These are phyloP conservation scores for Claviceps quebecensis DNA, from an alignment of 2,329 filamentous ascomycete species.

Conservation along the genomic window DNA sequence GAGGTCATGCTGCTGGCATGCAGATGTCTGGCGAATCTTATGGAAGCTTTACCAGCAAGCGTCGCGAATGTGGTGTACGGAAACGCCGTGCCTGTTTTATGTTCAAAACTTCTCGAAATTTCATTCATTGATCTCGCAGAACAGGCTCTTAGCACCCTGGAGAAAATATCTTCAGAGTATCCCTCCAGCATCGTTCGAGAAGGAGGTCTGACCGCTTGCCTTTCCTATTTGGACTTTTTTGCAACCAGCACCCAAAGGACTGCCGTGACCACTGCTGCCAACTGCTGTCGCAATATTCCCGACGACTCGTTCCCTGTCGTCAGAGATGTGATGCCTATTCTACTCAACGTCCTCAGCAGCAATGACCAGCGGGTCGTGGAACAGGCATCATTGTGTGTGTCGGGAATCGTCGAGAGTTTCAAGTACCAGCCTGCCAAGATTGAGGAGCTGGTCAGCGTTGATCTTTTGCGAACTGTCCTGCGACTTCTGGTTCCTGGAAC, in stretches of 20 bases:
- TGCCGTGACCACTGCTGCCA: conserved; percentile 91
- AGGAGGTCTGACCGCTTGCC: conserved; percentile 85
- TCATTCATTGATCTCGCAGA: conserved; percentile 95
- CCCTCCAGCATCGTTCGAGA: conserved; percentile 90
- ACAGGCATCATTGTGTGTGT: conserved; percentile 89
- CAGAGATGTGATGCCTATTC: conserved; percentile 88
- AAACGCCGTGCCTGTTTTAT: conserved; percentile 87
- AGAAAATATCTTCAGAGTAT: conserved; percentile 96
- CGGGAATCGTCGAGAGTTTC: conserved; percentile 93
- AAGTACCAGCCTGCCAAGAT: conserved; percentile 75
- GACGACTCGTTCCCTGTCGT: conserved; percentile 87
- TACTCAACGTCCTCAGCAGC: conserved; percentile 79
- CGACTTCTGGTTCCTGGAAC: conserved; percentile 83
- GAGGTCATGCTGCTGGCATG: conserved; percentile 97
- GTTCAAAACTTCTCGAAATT: conserved; percentile 89
- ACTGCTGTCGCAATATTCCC: conserved; percentile 93
- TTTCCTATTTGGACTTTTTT: conserved; percentile 95
- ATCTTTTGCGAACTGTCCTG: conserved; percentile 71
- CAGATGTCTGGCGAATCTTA: conserved; percentile 87
- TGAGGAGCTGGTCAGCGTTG: conserved; percentile 82
- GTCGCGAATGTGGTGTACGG: conserved; percentile 95
- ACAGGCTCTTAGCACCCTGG: conserved; percentile 87
- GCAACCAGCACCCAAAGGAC: conserved; percentile 93
- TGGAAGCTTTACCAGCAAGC: conserved; percentile 89
- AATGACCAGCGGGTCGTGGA: conserved; percentile 95